Percentiles rank a stretch among this genome's conserved stretches.
phyloP scores from a whole-genome alignment of 129 eudicot genomes.

The Flaveria trinervia region DNA sequence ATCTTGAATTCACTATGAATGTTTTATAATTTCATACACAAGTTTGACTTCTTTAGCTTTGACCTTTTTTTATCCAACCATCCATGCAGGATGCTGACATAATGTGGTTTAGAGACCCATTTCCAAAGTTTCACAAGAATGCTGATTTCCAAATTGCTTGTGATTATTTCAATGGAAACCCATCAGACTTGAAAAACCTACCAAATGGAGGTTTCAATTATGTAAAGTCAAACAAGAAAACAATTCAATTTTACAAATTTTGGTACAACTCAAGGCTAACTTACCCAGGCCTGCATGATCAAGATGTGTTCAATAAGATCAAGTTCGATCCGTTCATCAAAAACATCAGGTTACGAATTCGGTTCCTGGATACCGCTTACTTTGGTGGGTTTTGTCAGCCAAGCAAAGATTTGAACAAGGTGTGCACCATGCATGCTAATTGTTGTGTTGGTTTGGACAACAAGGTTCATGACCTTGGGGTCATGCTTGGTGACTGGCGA shows the following conservation, averaged over 20 bases:
- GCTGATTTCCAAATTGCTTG: conserved; percentile 73
- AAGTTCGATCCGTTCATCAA: conserved; percentile 46
- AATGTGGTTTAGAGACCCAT: conserved; percentile 86
- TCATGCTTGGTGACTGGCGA: conserved; percentile 62
- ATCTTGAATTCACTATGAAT: no score
- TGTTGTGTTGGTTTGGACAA: conserved; percentile 73
- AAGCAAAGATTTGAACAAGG: conserved; percentile 60
- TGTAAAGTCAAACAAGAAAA: conserved; percentile 58
- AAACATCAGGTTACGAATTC: conserved; percentile 48
- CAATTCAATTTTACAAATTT: conserved; percentile 61
- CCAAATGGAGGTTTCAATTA: conserved; percentile 74
- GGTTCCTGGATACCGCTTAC: conserved; percentile 58
- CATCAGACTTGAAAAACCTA: conserved; percentile 43
- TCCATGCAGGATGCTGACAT: conserved; percentile 66
- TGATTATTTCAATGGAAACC: conserved; percentile 50
- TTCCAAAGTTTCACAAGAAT: conserved; percentile 50
- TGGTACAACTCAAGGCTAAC: conserved; percentile 59
- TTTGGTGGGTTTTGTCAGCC: conserved; percentile 81
- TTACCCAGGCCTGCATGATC: conserved; percentile 61
- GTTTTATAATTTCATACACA: no score
- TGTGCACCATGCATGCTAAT: conserved; percentile 91
- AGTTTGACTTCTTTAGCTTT: neutral
- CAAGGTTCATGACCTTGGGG: conserved; percentile 64
- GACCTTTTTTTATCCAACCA: neutral
- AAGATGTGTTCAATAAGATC: conserved; percentile 63